These are phyloP conservation scores for Catenaria anguillulae DNA, from an alignment of 371 early-diverging fungal species.

Conservation along the genomic window DNA sequence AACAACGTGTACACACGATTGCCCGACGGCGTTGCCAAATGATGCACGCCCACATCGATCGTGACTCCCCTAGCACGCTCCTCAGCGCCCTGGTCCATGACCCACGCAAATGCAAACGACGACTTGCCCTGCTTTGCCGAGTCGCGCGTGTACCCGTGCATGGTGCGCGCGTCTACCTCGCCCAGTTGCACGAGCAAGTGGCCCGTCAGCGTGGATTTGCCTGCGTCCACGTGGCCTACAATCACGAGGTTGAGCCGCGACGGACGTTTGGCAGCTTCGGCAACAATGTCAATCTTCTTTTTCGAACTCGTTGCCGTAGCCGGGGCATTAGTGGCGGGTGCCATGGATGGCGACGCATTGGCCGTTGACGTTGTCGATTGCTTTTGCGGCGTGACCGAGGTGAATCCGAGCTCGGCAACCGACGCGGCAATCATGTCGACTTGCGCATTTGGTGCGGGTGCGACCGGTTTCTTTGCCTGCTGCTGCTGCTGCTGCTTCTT, in stretches of 20 bases:
- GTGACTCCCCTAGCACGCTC: conserved; percentile 90
- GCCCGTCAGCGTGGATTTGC: conserved; percentile 97
- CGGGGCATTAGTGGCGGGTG: too few relatives aligned
- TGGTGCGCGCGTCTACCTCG: conserved; percentile 72
- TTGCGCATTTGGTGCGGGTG: conserved; percentile 2
- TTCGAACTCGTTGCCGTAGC: conserved; percentile 19
- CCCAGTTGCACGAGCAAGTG: conserved; percentile 79
- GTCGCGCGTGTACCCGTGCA: conserved; percentile 87
- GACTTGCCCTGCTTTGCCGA: conserved; percentile 80
- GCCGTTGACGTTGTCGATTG: conserved; percentile 3
- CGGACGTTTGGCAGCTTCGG: conserved; percentile 55
- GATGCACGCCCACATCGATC: conserved; percentile 83
- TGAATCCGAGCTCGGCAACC: conserved; percentile 5
- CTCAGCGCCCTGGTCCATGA: conserved; percentile 83
- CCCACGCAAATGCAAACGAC: conserved; percentile 92
- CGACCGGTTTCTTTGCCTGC: too few relatives aligned
- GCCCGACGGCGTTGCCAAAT: conserved; percentile 68
- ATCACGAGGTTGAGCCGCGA: conserved; percentile 65
- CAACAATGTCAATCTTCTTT: conserved; percentile 49
- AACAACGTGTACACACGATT: conserved; percentile 53
- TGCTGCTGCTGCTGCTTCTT: too few relatives aligned
- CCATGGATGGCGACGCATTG: conserved; percentile 9
- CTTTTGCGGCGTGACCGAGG: not conserved
- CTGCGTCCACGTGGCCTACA: conserved; percentile 97
- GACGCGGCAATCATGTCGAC: conserved; percentile 9